These are phyloP conservation scores for Asclepias syriaca DNA, from an alignment of 257 asterid species.

Conservation along the genomic window DNA sequence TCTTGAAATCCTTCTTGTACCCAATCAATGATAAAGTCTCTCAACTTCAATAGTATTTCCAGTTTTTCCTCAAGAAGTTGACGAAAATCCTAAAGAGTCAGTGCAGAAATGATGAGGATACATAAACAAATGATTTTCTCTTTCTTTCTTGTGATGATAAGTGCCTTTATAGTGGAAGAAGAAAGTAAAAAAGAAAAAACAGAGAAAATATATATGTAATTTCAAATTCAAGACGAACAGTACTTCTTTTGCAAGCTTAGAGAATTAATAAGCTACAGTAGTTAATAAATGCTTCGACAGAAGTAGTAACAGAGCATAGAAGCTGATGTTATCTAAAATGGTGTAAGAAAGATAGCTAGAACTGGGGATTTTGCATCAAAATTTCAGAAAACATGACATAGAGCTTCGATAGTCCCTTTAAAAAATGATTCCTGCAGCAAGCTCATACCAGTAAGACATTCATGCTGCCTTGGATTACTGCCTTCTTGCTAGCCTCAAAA, in stretches of 20 bases:
- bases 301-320: neutral
- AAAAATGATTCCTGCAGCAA: neutral
- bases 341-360: neutral
- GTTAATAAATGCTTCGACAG: neutral
- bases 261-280: constrained; percentile 2
- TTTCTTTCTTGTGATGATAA: neutral
- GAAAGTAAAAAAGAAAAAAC: neutral
- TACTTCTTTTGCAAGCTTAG: neutral
- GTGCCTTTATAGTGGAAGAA: neutral
- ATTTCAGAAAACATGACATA: neutral
- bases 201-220: neutral
- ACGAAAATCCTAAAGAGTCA: constrained; percentile 58
- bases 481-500: constrained; percentile 76
- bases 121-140: neutral
- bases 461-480: constrained; percentile 75
- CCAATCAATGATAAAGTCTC: constrained; percentile 63
- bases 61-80: constrained; percentile 73
- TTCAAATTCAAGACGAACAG: neutral
- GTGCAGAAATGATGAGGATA: constrained; percentile 19
- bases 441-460: constrained; percentile 64
- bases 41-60: constrained; percentile 59
- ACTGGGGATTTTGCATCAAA: neutral
- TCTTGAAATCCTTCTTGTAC: constrained; percentile 94
- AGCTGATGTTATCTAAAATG: neutral
- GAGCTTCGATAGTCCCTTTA: neutral